Conservation (phyloP, 371 early-diverging fungal genomes). For the Mortierella sp. region DNA sequence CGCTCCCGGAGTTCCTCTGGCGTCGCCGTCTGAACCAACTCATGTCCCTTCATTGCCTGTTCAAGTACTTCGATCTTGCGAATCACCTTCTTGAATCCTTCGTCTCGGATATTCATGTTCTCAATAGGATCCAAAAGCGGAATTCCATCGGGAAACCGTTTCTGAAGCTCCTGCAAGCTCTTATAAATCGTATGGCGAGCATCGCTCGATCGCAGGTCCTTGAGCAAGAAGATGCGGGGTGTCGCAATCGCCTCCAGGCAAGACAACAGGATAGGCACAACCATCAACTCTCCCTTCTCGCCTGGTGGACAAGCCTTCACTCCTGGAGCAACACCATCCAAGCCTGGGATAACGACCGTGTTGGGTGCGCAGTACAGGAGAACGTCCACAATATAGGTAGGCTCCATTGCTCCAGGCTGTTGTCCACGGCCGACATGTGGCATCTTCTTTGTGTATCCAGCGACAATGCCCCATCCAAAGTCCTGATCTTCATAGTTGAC, state of each 20-base stretch:
- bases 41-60: constrained; percentile 66
- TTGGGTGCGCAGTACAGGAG: constrained; percentile 79
- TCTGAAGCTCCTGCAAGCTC: constrained; percentile 78
- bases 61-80: constrained; percentile 81
- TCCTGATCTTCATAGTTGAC: constrained; percentile 75
- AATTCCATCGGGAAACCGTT: constrained; percentile 77
- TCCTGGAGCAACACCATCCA: constrained; percentile 65
- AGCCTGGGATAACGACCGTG: constrained; percentile 64
- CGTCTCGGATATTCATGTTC: constrained; percentile 91
- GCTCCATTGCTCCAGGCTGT: constrained; percentile 41
- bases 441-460: constrained; percentile 66
- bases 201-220: constrained; percentile 70
- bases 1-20: constrained; percentile 64
- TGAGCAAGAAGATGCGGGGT: constrained; percentile 82
- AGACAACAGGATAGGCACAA: constrained; percentile 84
- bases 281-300: constrained; percentile 71
- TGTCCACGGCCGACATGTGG: constrained; percentile 34
- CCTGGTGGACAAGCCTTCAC: constrained; percentile 70
- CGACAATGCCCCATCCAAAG: constrained; percentile 95
- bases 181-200: constrained; percentile 71
- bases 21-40: constrained; percentile 57
- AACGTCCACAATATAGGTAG: constrained; percentile 84
- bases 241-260: constrained; percentile 80
- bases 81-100: constrained; percentile 78
- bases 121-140: constrained; percentile 90